Percentiles rank a stretch among this genome's conserved stretches.
Conservation (phyloP, 2,329 filamentous ascomycete genomes). For the Stachybotrys chlorohalonatus region DNA sequence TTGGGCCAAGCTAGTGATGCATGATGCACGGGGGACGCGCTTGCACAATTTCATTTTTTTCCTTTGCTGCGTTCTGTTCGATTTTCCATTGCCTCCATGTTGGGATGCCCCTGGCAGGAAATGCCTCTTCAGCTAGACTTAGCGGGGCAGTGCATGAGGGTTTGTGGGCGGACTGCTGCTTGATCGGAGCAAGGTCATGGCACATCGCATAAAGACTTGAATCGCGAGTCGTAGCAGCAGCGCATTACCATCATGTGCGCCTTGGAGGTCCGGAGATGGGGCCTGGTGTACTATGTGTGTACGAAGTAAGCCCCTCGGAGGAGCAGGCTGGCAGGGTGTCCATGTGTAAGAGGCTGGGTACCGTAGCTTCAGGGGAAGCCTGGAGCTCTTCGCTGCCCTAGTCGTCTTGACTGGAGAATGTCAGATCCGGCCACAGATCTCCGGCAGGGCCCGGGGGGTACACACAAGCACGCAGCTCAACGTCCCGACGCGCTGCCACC, state of each 20-base stretch:
- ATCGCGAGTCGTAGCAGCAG: not conserved
- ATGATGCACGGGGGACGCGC: slow-evolving; percentile 2
- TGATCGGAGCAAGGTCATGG: not conserved
- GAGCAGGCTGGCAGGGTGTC: not conserved
- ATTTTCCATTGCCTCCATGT: no score
- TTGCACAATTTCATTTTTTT: not conserved
- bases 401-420: not conserved
- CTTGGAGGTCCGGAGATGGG: not conserved
- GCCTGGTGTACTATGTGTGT: no score
- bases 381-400: not conserved
- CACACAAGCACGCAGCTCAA: not conserved
- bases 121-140: no score
- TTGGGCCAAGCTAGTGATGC: slow-evolving; percentile 10
- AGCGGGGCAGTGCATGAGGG: no score
- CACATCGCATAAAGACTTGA: not conserved
- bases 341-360: not conserved
- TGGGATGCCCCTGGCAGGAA: no score
- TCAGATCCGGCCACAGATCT: not conserved
- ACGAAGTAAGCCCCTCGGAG: not conserved
- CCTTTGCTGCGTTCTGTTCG: not conserved
- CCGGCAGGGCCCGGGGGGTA: not conserved
- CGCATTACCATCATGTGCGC: not conserved
- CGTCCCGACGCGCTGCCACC: no score
- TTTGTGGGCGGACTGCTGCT: not conserved
- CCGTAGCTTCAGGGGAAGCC: not conserved